Evolutionary conservation across 495 filamentous ascomycete genomes (phyloP), one percentile per base, ranked within the genome.

Genomic region (Glonium stellatum): DNA sequence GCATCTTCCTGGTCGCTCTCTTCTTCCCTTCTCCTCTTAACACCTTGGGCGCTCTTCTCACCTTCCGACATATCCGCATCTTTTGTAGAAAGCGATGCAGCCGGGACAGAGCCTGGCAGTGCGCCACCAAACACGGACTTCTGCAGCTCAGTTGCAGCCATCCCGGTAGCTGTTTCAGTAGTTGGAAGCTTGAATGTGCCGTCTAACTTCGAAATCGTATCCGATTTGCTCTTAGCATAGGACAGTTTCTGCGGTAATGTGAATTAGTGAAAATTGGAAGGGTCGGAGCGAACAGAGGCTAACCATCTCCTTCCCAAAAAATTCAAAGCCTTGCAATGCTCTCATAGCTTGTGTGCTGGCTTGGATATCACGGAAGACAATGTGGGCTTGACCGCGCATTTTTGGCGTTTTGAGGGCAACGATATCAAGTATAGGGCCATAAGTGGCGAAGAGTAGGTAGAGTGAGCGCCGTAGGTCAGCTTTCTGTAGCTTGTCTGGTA

Each of bases 351-450:
- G 88, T 34, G 91, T 93, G 48, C 89, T 90, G 2, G 86, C 81
- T 58, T 92, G 86, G 12, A 92, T 76, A 69, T 99, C 93, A 59
- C 87, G 83, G 72, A 89, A 97, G 3, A 92, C 88, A 49, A 99
- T 78, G 69, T 97, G 92, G 54, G 93, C 95, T 72, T 97, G 93
- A 1, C 93, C 93, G 37, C 95, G 87, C 87, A 96, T 92, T 74
- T 90, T 91, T 67, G 77, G 77, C 0, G 88, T 93, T 73, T 89
- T 91, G 67, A 96, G 78, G 35, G 89, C 87, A 35, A 95, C 87
- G n/a, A 99, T 85, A 69, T 97, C 93, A 51, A 99, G 82, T 13
- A 99, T 88, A 9, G 89, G 84, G 21, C 95, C 95, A 71, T 97
- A 92, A 31, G 90, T 96, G 11, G 88, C 87, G 69, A 97, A 99